These are phyloP conservation scores for Neofusicoccum umdonicola DNA, from an alignment of 2,329 filamentous ascomycete genomes.

Conservation along the genomic window DNA sequence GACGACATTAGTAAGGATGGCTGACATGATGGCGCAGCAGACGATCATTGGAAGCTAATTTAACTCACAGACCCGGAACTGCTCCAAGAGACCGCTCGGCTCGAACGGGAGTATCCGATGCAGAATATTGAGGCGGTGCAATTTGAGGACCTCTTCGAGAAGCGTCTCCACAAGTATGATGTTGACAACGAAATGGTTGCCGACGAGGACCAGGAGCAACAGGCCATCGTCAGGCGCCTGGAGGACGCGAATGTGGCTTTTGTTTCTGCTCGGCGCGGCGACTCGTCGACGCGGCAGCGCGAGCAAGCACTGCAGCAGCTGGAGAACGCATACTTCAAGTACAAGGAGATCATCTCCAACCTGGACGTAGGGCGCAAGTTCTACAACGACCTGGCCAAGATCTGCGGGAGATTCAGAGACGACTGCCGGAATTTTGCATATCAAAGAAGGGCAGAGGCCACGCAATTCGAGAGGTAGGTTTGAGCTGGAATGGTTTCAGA, in stretches of 20 bases:
- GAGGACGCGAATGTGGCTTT: slow-evolving; percentile 77
- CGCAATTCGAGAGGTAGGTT: slow-evolving; percentile 62
- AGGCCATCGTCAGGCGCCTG: slow-evolving; percentile 66
- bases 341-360: slow-evolving; percentile 92
- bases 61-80: slow-evolving; percentile 63
- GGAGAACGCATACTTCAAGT: slow-evolving; percentile 90
- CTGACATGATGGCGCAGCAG: background rate
- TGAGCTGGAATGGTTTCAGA: background rate
- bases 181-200: slow-evolving; percentile 68
- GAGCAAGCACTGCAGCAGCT: slow-evolving; percentile 83
- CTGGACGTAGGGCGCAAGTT: slow-evolving; percentile 90
- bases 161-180: slow-evolving; percentile 78
- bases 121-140: slow-evolving; percentile 82
- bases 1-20: slow-evolving; percentile 73
- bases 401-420: slow-evolving; percentile 82
- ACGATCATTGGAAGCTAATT: background rate
- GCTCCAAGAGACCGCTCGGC: slow-evolving; percentile 73
- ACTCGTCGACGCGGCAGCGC: slow-evolving; percentile 67
- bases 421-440: slow-evolving; percentile 76
- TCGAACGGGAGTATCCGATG: slow-evolving; percentile 83
- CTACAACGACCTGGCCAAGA: slow-evolving; percentile 91
- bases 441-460: slow-evolving; percentile 75
- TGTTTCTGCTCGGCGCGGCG: slow-evolving; percentile 66
- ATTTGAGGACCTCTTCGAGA: slow-evolving; percentile 88
- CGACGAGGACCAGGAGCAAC: slow-evolving; percentile 74